These are phyloP conservation scores for Anethum foeniculum DNA, from an alignment of 140 eudicot genomes.

Conservation along the genomic window DNA sequence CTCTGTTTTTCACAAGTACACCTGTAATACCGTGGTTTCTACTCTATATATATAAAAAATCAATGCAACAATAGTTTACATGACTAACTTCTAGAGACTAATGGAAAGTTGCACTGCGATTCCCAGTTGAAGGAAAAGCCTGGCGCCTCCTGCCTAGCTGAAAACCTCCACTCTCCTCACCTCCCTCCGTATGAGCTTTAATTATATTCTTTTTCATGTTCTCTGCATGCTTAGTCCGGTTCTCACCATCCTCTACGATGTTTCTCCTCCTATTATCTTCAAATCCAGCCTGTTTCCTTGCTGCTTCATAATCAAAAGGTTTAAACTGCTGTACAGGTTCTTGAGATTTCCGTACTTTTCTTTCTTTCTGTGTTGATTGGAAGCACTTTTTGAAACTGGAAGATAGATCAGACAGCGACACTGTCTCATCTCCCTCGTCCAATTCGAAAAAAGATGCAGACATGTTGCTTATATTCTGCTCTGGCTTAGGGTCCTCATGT, in stretches of 20 bases:
- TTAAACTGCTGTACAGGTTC: slow-evolving; percentile 30
- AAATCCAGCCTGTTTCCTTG: slow-evolving; percentile 51
- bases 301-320: slow-evolving; percentile 83
- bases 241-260: slow-evolving; percentile 20
- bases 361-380: slow-evolving; percentile 29
- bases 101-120: slow-evolving; percentile 85
- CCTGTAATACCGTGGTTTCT: background rate
- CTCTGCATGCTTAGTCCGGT: slow-evolving; percentile 17
- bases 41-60: background rate
- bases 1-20: background rate
- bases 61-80: background rate
- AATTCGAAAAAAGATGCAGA: background rate
- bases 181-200: slow-evolving; percentile 23
- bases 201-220: slow-evolving; percentile 29
- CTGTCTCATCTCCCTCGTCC: slow-evolving; percentile 39
- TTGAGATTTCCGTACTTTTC: slow-evolving; percentile 11
- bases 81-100: background rate
- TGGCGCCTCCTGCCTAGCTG: slow-evolving; percentile 76
- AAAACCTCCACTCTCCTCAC: slow-evolving; percentile 45
- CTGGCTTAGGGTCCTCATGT: slow-evolving; percentile 24
- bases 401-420: slow-evolving; percentile 68
- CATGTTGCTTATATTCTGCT: slow-evolving; percentile 12
- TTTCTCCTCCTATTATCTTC: slow-evolving; percentile 18
- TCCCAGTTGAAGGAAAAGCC: slow-evolving; percentile 89
- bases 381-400: slow-evolving; percentile 70